phyloP scores from a whole-genome alignment of 352 stramenopile genomes.

The Globisporangium splendens region DNA sequence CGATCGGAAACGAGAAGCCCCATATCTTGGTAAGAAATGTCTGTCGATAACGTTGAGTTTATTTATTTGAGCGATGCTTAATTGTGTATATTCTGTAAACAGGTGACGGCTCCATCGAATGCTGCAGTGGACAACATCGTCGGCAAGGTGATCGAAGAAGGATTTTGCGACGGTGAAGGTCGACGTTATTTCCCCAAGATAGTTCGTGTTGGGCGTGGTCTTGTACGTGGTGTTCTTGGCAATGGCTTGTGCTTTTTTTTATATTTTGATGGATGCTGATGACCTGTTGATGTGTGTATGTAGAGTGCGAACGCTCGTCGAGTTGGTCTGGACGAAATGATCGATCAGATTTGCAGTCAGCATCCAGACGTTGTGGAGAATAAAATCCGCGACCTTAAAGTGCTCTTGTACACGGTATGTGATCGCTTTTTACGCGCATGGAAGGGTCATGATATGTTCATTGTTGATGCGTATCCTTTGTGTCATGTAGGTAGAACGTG shows the following conservation, averaged over 20 bases:
- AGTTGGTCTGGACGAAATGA: slow-evolving; percentile 80
- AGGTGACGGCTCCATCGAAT: slow-evolving; percentile 93
- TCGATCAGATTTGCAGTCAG: slow-evolving; percentile 79
- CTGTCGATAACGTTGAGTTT: not conserved
- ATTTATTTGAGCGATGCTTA: not conserved
- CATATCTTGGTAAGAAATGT: slow-evolving; percentile 76
- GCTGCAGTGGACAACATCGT: slow-evolving; percentile 96
- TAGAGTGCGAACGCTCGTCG: slow-evolving; percentile 77
- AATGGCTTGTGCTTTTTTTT: not conserved
- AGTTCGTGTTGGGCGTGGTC: slow-evolving; percentile 86
- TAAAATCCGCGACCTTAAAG: slow-evolving; percentile 44
- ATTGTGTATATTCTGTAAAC: not conserved
- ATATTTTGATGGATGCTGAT: not conserved
- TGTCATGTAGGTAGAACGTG: slow-evolving; percentile 55
- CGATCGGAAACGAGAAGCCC: slow-evolving; percentile 88
- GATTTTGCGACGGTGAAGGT: slow-evolving; percentile 93
- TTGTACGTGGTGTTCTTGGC: slow-evolving; percentile 39
- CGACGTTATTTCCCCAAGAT: slow-evolving; percentile 94
- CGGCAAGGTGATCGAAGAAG: slow-evolving; percentile 94
- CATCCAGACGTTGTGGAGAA: slow-evolving; percentile 68
- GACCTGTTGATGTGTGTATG: slow-evolving; percentile 3
- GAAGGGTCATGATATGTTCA: not conserved
- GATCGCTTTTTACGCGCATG: not conserved
- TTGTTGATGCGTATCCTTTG: not conserved
- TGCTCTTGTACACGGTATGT: slow-evolving; percentile 53